phyloP scores from a whole-genome alignment of 306 rosid species.

The apple (Malus domestica) region ASM211411v1 NC_041805.1:24636501-24637000 shows the following conservation, averaged over 20 bases:
- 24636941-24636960: conserved; percentile 84
- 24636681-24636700: conserved; percentile 90
- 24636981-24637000: conserved; percentile 84
- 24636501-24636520: conserved; percentile 12
- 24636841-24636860: conserved; percentile 80
- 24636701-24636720: conserved; percentile 79
- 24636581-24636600: conserved; percentile 18
- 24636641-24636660: conserved; percentile 1
- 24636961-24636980: conserved; percentile 87
- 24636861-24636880: conserved; percentile 77
- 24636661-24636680: conserved; percentile 47
- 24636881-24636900: conserved; percentile 83
- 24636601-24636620: background rate
- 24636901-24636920: conserved; percentile 89
- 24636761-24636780: conserved; percentile 94
- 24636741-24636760: conserved; percentile 98
- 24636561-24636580: conserved; percentile 18
- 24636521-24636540: conserved; percentile 2
- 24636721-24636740: conserved; percentile 68
- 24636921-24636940: conserved; percentile 78
- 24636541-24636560: conserved; percentile 11
- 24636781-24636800: conserved; percentile 74
- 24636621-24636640: background rate
- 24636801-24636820: conserved; percentile 92
- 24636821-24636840: conserved; percentile 92